Evolutionary conservation across 2,329 filamentous ascomycete genomes (phyloP), one percentile per base, ranked within the genome.

Genomic region (Aspergillus hortae): DNA sequence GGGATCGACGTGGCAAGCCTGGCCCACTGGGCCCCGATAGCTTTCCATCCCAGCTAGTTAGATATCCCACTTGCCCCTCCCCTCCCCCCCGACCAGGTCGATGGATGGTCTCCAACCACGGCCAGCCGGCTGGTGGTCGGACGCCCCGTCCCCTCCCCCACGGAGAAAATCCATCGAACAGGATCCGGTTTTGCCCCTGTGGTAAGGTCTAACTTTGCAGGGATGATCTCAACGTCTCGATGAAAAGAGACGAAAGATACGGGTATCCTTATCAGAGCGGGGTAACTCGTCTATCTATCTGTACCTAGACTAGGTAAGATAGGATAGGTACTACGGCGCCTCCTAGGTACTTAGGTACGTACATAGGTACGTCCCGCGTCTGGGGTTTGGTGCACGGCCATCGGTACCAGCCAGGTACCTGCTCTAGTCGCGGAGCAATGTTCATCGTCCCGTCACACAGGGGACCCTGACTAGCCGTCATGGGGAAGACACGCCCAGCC

Each of bases 1-100:
- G 35, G 43, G 48, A 50, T 50, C 48, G 48, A 46, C 48, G 48
- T 50, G 42, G 32, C 43, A 23, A 17, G 4, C 35, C 35, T n/a
- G 35, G 14, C 35, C 35, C 14, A n/a, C 15, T 38, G 14, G 15
- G 9, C 14, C 14, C 35, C 14, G 35, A 38, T n/a, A 38, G 35
- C 35, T 38, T n/a, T 38, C 10, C 15, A 11, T n/a, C 12, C 27
- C 27, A 30, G 27, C 27, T 30, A 19, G 19, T 19, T 19, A 19
- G 19, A 19, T 27, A 9, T 38, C 35, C 14, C 35, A n/a, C 15
- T 6, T 38, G 35, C 35, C 35, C 35, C 35, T 38, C 35, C 35
- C 35, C 27, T 30, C 35, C 35, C 14, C 10, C 35, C 3, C 35
- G 15, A 38, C 35, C 23, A 23, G n/a, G 27, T 30, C 9, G 27